Base-by-base conservation (phyloP, 495 filamentous ascomycete genomes). In the Lasiosphaeria miniovina region DNA sequence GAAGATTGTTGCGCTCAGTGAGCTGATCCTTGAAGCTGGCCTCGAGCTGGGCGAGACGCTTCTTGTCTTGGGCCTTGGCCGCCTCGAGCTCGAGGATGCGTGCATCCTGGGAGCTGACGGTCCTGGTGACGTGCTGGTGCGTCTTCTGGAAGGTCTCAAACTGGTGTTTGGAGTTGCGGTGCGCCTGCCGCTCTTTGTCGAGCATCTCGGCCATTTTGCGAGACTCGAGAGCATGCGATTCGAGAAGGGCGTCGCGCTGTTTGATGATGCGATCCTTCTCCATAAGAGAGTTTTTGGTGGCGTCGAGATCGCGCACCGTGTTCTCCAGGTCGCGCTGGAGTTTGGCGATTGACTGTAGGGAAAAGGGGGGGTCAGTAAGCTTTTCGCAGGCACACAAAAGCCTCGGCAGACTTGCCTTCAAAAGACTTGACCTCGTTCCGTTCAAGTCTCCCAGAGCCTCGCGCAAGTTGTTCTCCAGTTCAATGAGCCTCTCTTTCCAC, bases 221-320 rank as follows among this genome's bases (percentile, higher is more conserved):
- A 36, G 84, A 88, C 68, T 98, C 94, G 46, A 96, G 85, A 0
- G 86, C 90, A 65, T 93, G 86, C 52, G 84, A 89, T 74, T 98
- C 94, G 14, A 98, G 84, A n/a, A 97, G 80, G 34, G 84, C 81
- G 63, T 98, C 93, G n/a, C 94, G 90, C 66, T 94, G 90, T 55
- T 89, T 90, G 64, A 98, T 86, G 57, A 95, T 78, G 34, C 87
- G 86, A 53, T 97, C 92, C 69, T 93, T 97, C 68, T 98, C 93
- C 24, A 84, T 84, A 15, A 96, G 78, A 38, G 88, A 83, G 36
- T 82, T 82, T 65, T 89, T 87, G 12, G 88, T 85, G 36, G 78
- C 82, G 63, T 97, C 90, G 52, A 98, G 85, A 59, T 96, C 90
- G 43, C 88, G 81, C 14, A 88, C 79, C 3, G 90, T 94, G 38